Evolutionary conservation across 805 yeast species (phyloP), one percentile per base, ranked within the genome.

Genomic region (Lipomyces sp.): DNA sequence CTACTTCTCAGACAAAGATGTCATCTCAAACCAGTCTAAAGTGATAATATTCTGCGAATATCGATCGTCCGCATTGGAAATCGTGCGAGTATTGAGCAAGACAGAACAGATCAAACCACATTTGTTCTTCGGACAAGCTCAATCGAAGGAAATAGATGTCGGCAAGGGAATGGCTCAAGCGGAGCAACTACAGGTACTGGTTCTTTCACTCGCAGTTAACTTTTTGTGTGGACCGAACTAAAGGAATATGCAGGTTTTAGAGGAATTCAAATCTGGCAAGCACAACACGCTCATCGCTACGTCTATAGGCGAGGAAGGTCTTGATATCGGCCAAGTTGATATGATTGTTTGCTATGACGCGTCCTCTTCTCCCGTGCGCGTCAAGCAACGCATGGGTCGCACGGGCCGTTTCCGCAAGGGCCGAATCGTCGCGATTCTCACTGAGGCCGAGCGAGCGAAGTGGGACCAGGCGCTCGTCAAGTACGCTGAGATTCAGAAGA

Each of bases 301-400:
- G 0, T 89, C 96, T 0, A 91, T 93, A 64, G 99, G 98, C 41
- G 99, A 93, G 66, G 99, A 93, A 73, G 99, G 99, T 39, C 75
- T 93, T 58, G 98, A 93, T 72, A 95, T 93, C 59, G 98, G 98
- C 29, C 97, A 95, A 65, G 99, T 93, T 46, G 98, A 93, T 67
- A 66, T 93, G 61, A 91, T 93, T 59, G 76, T 93, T 6, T 90
- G 96, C 64, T 93, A 81, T 68, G 98, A 93, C 63, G 86, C 96
- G 0, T 89, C 97, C 0, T 76, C 89, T 26, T 87, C 96, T 39
- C 97, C 98, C 0, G 91, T 93, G 50, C 86, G 95, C 52, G 89
- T 86, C 60, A 78, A 93, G 36, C 99, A 93, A 66, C 73, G 99
- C 61, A 88, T 93, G 95, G 99, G 99, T 24, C 80, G 99, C 70